Conservation (phyloP, 345 rosid species). For the Trapa incisa region DNA sequence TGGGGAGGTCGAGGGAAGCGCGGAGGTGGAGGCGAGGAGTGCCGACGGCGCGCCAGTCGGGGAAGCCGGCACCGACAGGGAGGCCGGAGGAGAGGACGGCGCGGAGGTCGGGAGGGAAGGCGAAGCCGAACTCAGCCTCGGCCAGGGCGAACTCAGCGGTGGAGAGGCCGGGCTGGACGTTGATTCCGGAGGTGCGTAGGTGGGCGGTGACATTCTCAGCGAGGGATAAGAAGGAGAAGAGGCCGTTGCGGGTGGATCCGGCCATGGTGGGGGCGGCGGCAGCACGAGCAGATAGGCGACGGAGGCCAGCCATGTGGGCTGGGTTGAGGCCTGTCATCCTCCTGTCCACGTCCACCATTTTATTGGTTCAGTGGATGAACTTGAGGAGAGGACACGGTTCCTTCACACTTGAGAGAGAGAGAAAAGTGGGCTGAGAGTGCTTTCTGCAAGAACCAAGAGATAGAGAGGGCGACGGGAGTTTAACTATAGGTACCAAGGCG, state of each 20-base stretch:
- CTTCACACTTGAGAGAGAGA: no score
- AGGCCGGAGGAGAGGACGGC: slow-evolving; percentile 80
- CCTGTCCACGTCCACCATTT: slow-evolving; percentile 99
- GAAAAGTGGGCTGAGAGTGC: no score
- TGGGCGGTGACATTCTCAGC: slow-evolving; percentile 71
- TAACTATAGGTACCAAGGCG: no score
- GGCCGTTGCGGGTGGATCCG: slow-evolving; percentile 46
- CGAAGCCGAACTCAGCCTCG: slow-evolving; percentile 84
- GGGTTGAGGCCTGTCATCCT: slow-evolving; percentile 86
- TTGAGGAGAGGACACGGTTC: no score
- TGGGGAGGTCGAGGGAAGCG: slow-evolving; percentile 72
- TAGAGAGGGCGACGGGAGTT: no score
- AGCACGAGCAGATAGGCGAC: slow-evolving; percentile 93
- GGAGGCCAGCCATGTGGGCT: slow-evolving; percentile 82
- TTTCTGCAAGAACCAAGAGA: no score
- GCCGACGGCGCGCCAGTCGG: slow-evolving; percentile 83
- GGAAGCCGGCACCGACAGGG: slow-evolving; percentile 81
- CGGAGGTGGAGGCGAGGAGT: slow-evolving; percentile 74
- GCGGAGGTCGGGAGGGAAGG: slow-evolving; percentile 86
- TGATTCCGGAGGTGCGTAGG: slow-evolving; percentile 54
- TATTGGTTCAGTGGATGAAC: neutral
- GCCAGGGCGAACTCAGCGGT: slow-evolving; percentile 77
- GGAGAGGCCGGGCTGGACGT: slow-evolving; percentile 65
- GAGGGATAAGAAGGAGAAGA: slow-evolving; percentile 56
- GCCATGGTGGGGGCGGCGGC: slow-evolving; percentile 34